These are phyloP conservation scores for Nothophoma quercina DNA, from an alignment of 2,329 filamentous ascomycete species.

Conservation along the genomic window DNA sequence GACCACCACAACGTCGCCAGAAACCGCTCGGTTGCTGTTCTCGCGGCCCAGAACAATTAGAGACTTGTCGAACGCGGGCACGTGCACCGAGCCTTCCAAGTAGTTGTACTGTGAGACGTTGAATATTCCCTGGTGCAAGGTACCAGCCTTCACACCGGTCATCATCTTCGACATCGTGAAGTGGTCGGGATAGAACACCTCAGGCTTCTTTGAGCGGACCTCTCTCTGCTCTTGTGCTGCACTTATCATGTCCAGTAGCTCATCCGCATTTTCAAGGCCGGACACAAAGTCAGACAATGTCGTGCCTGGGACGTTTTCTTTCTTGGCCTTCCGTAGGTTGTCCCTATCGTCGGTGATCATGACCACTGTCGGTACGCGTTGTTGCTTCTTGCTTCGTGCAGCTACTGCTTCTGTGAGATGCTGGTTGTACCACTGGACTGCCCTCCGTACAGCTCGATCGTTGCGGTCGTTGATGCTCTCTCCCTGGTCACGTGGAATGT, in stretches of 20 bases:
- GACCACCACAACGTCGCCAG: constrained; percentile 91
- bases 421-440: constrained; percentile 87
- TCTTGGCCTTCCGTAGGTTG: constrained; percentile 81
- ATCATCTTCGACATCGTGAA: constrained; percentile 89
- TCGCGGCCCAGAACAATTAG: constrained; percentile 89
- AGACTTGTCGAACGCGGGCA: constrained; percentile 87
- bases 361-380: constrained; percentile 76
- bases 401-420: constrained; percentile 74
- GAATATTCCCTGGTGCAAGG: constrained; percentile 92
- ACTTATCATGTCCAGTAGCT: constrained; percentile 91
- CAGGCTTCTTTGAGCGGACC: constrained; percentile 68
- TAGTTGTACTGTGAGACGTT: constrained; percentile 99
- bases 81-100: constrained; percentile 89
- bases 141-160: constrained; percentile 87
- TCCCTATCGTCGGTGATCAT: constrained; percentile 95
- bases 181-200: constrained; percentile 88
- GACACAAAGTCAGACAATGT: constrained; percentile 79
- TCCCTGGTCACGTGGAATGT: constrained; percentile 74
- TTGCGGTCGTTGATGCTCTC: constrained; percentile 97
- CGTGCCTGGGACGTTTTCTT: constrained; percentile 73
- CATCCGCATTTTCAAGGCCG: constrained; percentile 81
- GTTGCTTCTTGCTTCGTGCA: constrained; percentile 58
- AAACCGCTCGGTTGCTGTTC: constrained; percentile 93
- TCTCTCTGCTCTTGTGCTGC: constrained; percentile 75
- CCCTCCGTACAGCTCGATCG: constrained; percentile 85